Evolutionary conservation across 345 rosid species (phyloP).

Genomic region (Sonneratia alba): DNA sequence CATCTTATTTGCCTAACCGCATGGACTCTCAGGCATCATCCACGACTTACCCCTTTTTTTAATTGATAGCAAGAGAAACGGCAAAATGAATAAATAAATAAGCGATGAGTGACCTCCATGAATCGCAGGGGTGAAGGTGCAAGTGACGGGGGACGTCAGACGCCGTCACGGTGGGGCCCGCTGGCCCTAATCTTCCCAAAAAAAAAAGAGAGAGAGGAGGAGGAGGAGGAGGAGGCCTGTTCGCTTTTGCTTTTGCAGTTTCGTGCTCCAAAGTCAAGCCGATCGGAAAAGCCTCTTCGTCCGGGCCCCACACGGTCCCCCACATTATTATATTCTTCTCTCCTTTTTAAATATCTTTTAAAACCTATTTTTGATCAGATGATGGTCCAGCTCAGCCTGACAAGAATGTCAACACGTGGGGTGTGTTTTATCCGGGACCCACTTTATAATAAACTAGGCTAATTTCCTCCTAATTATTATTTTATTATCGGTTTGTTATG

Average conservation of each 20-base stretch:
- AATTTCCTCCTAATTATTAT: neutral
- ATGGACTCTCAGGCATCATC: too few relatives aligned
- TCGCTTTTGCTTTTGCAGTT: neutral
- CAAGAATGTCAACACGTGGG: slow-evolving; percentile 27
- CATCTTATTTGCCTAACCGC: too few relatives aligned
- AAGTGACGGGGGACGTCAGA: neutral
- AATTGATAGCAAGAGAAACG: too few relatives aligned
- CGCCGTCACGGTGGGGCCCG: slow-evolving; percentile 6
- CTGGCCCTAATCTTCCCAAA: neutral
- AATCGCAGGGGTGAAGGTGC: too few relatives aligned
- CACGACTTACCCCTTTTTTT: too few relatives aligned
- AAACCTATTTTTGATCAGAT: neutral
- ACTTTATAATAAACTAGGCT: neutral
- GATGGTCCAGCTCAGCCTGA: neutral
- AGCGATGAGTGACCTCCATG: too few relatives aligned
- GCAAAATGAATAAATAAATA: too few relatives aligned
- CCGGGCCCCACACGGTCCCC: neutral
- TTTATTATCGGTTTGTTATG: neutral
- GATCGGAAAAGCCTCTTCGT: neutral
- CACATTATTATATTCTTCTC: neutral
- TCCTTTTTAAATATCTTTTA: neutral
- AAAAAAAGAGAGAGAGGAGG: neutral
- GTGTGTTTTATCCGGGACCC: slow-evolving; percentile 18
- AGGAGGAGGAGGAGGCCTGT: neutral
- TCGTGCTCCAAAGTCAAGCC: slow-evolving; percentile 7